Evolutionary conservation across 1,284 basidiomycete species (phyloP), one percentile per base, ranked within the genome.

Genomic region (Taiwanofungus camphoratus): DNA sequence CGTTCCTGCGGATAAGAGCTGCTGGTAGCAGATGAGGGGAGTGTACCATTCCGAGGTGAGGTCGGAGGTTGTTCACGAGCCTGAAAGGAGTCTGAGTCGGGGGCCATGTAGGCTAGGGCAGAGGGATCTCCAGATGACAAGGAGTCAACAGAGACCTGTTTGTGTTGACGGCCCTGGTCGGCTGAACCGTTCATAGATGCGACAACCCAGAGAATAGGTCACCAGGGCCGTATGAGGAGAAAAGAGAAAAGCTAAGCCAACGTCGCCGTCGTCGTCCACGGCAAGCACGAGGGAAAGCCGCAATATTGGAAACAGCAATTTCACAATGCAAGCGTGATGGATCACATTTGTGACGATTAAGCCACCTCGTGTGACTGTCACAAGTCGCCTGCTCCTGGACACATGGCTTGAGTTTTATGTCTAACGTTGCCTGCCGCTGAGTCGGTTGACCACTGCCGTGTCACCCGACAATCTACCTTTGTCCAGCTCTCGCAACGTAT

Each of bases 1-100:
- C 79, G 73, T 54, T 78, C 77, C 49, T 70, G 64, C 22, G 70
- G 53, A 41, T 67, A 66, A 39, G 66, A 52, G 50, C 52, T 41
- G 45, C 46, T 41, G 33, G 44, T 49, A n/a, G 46, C 48, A 22
- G 53, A 57, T 29, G 50, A 45, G 39, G 53, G 55, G 42, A 41
- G 43, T 37, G 43, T 48, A 24, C 52, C 55, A 37, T 57, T 55
- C 23, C 44, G 38, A n/a, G 54, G 49, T 20, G 56, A 51, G 18
- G 54, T 42, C 8, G 52, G 50, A 35, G 42, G 39, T 9, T 44
- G 49, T 18, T 53, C 48, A 33, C 41, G 50, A 47, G 48, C 45
- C 42, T 53, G 52, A 44, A 52, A 47, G 41, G 49, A 46, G 39
- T 58, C 55, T 24, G 42, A 48, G 52, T 57, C 59, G 26, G 53